Conservation (phyloP, 1,284 basidiomycete genomes). For the Xanthoconium separans region DNA sequence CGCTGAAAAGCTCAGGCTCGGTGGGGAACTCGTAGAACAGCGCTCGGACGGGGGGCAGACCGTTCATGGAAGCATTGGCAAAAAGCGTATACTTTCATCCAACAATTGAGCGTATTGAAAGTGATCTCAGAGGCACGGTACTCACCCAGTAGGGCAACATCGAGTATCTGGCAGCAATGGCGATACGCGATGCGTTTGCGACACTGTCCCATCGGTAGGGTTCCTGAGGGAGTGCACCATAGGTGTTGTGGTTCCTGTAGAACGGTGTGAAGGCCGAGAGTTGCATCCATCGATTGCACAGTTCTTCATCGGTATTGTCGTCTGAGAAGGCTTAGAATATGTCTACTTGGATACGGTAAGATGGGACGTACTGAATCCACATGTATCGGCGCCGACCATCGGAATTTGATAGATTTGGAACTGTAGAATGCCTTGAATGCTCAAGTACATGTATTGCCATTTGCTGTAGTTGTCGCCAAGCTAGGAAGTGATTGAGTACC, state of each 20-base stretch:
- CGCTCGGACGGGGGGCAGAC: constrained; percentile 69
- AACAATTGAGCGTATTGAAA: constrained; percentile 25
- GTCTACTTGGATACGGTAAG: not conserved
- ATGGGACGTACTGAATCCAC: constrained; percentile 53
- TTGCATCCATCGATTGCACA: constrained; percentile 83
- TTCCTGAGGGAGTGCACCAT: constrained; percentile 64
- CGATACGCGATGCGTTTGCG: constrained; percentile 67
- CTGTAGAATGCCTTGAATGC: constrained; percentile 67
- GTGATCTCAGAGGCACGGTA: not conserved
- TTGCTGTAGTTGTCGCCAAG: constrained; percentile 70
- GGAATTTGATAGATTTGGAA: constrained; percentile 78
- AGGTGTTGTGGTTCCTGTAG: constrained; percentile 67
- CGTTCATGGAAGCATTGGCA: constrained; percentile 59
- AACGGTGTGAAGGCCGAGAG: constrained; percentile 73
- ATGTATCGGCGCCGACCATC: constrained; percentile 75
- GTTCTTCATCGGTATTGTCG: constrained; percentile 75
- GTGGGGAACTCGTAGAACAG: constrained; percentile 77
- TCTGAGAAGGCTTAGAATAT: constrained; percentile 33
- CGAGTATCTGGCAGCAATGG: constrained; percentile 64
- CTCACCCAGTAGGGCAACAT: constrained; percentile 67
- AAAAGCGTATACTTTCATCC: constrained; percentile 66
- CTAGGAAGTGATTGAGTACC: constrained; percentile 30
- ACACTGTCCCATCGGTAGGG: constrained; percentile 78
- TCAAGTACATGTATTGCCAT: constrained; percentile 62
- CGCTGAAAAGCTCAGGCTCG: constrained; percentile 59